Evolutionary conservation across 2,329 filamentous ascomycete species (phyloP).

Genomic region (Tolypocladium amazonense): DNA sequence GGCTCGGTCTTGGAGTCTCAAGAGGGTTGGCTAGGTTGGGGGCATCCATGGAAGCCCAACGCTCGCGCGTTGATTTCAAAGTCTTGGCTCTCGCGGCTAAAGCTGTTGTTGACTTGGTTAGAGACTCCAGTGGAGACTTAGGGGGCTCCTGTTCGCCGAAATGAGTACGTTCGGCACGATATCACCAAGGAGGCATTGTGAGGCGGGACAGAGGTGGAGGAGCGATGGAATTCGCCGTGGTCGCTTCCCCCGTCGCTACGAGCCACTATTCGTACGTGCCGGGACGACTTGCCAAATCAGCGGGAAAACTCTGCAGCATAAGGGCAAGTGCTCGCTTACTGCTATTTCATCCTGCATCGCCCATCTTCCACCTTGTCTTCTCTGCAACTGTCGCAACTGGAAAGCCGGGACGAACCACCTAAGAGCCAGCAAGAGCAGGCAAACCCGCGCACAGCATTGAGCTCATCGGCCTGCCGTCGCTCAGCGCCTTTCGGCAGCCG

Average conservation of each 20-base stretch:
- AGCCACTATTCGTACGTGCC: background rate
- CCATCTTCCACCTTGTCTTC: background rate
- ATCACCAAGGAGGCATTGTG: background rate
- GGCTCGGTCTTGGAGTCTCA: background rate
- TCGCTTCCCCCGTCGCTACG: background rate
- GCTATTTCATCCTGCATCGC: background rate
- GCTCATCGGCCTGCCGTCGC: background rate
- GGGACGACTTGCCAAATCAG: background rate
- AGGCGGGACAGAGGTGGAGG: background rate
- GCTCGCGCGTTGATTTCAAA: background rate
- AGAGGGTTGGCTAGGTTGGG: background rate
- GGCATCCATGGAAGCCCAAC: background rate
- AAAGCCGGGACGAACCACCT: background rate
- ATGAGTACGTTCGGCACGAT: background rate
- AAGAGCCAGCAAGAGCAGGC: background rate
- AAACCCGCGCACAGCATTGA: background rate
- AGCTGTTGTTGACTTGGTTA: background rate
- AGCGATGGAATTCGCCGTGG: background rate
- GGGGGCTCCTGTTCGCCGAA: background rate
- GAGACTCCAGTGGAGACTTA: background rate
- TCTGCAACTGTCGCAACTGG: background rate
- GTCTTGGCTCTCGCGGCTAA: background rate
- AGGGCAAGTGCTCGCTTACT: background rate
- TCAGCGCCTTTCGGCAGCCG: background rate
- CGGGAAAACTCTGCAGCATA: background rate